Conservation (phyloP, 2,329 filamentous ascomycete species). For the Phialophora expanda region DNA sequence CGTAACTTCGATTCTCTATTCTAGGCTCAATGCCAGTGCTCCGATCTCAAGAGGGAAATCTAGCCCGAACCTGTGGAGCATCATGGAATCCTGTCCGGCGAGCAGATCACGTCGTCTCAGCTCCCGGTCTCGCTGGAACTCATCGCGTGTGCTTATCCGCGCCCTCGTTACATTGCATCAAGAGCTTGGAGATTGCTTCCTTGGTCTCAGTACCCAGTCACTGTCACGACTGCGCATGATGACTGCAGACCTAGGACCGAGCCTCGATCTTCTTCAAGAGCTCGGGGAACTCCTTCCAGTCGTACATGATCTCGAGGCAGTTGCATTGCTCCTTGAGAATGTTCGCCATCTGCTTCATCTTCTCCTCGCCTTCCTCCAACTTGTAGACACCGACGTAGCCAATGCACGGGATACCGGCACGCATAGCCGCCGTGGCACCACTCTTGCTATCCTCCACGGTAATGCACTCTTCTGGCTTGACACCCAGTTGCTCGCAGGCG, state of each 20-base stretch:
- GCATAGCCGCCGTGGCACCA: constrained; percentile 77
- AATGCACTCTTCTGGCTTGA: constrained; percentile 73
- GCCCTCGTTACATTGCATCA: not conserved
- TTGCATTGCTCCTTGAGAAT: constrained; percentile 62
- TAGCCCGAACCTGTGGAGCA: not conserved
- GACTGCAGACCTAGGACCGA: not conserved
- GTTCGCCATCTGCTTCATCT: constrained; percentile 75
- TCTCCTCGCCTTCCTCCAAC: constrained; percentile 66
- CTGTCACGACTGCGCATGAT: constrained; percentile 1
- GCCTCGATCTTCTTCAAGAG: constrained; percentile 53
- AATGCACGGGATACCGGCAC: constrained; percentile 79
- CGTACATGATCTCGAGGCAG: constrained; percentile 57
- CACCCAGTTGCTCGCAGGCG: constrained; percentile 75
- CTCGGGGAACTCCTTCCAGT: constrained; percentile 56
- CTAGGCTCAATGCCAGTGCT: not conserved
- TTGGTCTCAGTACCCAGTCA: constrained; percentile 2
- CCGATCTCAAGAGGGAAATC: not conserved
- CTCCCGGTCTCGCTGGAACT: not conserved
- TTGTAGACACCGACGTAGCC: constrained; percentile 85
- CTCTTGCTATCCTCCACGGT: constrained; percentile 91
- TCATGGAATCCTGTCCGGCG: not conserved
- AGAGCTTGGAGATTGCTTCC: not conserved
- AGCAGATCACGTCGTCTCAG: not conserved
- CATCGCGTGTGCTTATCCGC: not conserved
- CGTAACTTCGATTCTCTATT: not conserved